These are phyloP conservation scores for Gossypium thurberi DNA, from an alignment of 345 rosid species.

Conservation along the genomic window DNA sequence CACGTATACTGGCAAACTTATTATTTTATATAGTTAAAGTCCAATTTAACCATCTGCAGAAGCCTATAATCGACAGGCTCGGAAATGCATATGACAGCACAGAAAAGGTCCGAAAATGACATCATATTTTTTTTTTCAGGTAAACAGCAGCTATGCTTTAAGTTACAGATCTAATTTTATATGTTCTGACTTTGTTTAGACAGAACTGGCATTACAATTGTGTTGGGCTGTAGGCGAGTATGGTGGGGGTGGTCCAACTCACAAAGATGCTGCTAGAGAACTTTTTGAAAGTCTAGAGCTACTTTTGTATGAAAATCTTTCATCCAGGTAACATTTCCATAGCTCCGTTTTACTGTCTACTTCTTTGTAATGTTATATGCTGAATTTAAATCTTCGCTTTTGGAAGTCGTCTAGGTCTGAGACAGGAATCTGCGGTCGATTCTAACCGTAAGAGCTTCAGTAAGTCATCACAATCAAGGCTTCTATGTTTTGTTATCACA, in stretches of 20 bases:
- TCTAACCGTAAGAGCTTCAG: constrained; percentile 24
- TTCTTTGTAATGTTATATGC: not conserved
- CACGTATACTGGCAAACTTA: not conserved
- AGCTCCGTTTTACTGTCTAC: not conserved
- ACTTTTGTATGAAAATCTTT: constrained; percentile 86
- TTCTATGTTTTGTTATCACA: constrained; percentile 86
- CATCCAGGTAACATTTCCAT: constrained; percentile 52
- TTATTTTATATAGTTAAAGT: not conserved
- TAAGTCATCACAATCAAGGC: constrained; percentile 57
- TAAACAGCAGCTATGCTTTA: not conserved
- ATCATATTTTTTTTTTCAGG: not conserved
- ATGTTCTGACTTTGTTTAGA: constrained; percentile 26
- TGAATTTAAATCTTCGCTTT: constrained; percentile 14
- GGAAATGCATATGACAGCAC: constrained; percentile 93
- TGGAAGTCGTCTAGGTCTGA: constrained; percentile 66
- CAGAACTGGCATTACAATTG: constrained; percentile 81
- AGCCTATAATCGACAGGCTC: constrained; percentile 84
- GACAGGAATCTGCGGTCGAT: constrained; percentile 45
- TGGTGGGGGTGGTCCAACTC: constrained; percentile 83
- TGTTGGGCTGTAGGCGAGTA: constrained; percentile 99
- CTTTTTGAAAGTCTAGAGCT: constrained; percentile 91
- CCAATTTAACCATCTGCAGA: constrained; percentile 39
- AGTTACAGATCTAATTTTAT: not conserved
- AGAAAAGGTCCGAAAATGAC: constrained; percentile 56
- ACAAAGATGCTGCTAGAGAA: constrained; percentile 92